Conservation (phyloP, 805 yeast species). For the Torulaspora delbrueckii region DNA sequence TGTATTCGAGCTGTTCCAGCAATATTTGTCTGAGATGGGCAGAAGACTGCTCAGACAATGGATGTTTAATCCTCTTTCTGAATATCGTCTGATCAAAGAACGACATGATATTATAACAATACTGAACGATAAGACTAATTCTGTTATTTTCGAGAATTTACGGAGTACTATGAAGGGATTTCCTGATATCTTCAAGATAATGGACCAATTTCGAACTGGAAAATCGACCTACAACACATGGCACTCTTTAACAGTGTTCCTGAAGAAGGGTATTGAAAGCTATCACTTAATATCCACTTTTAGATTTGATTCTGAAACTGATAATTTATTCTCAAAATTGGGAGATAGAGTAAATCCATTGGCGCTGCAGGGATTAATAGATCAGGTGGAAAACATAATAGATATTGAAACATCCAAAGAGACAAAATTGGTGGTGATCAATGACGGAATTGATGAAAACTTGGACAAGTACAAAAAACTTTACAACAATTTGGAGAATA, state of each 20-base stretch:
- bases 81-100: slow-evolving; percentile 25
- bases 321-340: too few relatives aligned
- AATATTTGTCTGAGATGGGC: slow-evolving; percentile 33
- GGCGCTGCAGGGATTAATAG: too few relatives aligned
- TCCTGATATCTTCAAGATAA: slow-evolving; percentile 29
- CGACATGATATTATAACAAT: slow-evolving; percentile 32
- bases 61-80: slow-evolving; percentile 36
- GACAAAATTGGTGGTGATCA: too few relatives aligned
- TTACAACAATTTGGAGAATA: too few relatives aligned
- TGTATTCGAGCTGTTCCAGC: slow-evolving; percentile 16
- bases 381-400: too few relatives aligned
- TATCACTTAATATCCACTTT: too few relatives aligned
- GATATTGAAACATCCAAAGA: too few relatives aligned
- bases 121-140: slow-evolving; percentile 23
- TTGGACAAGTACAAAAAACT: too few relatives aligned
- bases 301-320: too few relatives aligned
- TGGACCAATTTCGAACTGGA: slow-evolving; percentile 26
- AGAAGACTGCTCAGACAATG: slow-evolving; percentile 31
- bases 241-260: slow-evolving; percentile 28
- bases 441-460: too few relatives aligned
- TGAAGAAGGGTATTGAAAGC: slow-evolving; percentile 21
- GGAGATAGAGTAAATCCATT: too few relatives aligned
- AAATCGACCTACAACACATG: slow-evolving; percentile 29
- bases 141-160: slow-evolving; percentile 21
- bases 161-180: slow-evolving; percentile 21